A percentile compares a stretch with the other conserved stretches of the same genome.
Evolutionary conservation across 495 filamentous ascomycete genomes (phyloP).

Genomic region (Podospora pseudopauciseta): DNA sequence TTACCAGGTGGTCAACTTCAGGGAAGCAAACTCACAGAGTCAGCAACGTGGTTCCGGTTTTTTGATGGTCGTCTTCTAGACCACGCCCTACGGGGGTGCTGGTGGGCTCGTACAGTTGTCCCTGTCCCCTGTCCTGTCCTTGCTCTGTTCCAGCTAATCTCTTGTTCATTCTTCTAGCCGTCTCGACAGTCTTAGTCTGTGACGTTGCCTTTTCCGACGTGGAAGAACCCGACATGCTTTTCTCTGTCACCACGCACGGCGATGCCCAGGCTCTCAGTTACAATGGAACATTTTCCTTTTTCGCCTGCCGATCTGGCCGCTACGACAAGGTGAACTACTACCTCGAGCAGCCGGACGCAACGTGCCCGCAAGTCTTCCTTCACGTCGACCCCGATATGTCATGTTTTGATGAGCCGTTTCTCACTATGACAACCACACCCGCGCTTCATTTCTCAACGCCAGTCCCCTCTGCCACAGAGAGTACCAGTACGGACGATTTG

Average conservation of each 20-base stretch:
- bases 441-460: neutral
- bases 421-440: neutral
- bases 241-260: neutral
- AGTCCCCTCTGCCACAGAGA: neutral
- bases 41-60: neutral
- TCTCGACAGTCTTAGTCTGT: conserved; percentile 13
- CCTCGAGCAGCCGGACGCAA: neutral
- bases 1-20: conserved; percentile 8
- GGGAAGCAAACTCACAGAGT: neutral
- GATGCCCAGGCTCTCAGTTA: neutral
- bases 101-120: conserved; percentile 14
- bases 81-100: conserved; percentile 3
- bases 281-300: conserved; percentile 11
- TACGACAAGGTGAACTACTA: neutral
- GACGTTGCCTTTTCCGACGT: conserved; percentile 4
- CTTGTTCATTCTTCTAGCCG: neutral
- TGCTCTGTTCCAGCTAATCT: neutral
- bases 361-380: neutral
- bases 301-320: conserved; percentile 9
- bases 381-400: neutral
- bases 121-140: neutral
- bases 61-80: conserved; percentile 6
- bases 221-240: conserved; percentile 1
- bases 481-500: neutral
- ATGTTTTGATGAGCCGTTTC: neutral